Conservation (phyloP, 176 grass and related monocot species). For the Aegilops bicornis region DNA sequence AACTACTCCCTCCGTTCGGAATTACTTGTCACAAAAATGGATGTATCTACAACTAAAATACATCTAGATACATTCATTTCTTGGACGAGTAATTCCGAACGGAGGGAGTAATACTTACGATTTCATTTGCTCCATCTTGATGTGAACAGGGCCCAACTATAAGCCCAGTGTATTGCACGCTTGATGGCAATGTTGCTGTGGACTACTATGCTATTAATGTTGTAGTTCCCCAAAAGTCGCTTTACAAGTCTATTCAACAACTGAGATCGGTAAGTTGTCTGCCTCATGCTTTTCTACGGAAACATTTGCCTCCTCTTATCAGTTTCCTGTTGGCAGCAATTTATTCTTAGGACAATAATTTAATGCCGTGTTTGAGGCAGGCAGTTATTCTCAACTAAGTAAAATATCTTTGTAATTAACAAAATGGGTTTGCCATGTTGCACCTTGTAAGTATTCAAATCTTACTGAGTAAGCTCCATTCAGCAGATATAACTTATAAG, state of each 20-base stretch:
- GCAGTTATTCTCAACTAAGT: not conserved
- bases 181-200: slow-evolving; percentile 60
- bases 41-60: no score
- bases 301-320: not conserved
- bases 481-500: not conserved
- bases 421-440: not conserved
- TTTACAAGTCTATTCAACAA: slow-evolving; percentile 95
- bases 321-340: slow-evolving; percentile 13
- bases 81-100: no score
- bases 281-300: not conserved
- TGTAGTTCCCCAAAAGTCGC: slow-evolving; percentile 74
- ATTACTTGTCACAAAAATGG: no score
- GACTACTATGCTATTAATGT: slow-evolving; percentile 90
- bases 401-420: not conserved
- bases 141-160: slow-evolving; percentile 87
- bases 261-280: slow-evolving; percentile 73
- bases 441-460: not conserved
- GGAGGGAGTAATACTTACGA: not conserved
- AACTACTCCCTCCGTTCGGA: not conserved
- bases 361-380: not conserved
- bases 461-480: not conserved
- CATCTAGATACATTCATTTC: no score
- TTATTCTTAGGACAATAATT: not conserved
- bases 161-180: slow-evolving; percentile 72
- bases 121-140: slow-evolving; percentile 33